phyloP scores from a whole-genome alignment of 1,284 basidiomycete species.

The Leccinum pallidistipes region DNA sequence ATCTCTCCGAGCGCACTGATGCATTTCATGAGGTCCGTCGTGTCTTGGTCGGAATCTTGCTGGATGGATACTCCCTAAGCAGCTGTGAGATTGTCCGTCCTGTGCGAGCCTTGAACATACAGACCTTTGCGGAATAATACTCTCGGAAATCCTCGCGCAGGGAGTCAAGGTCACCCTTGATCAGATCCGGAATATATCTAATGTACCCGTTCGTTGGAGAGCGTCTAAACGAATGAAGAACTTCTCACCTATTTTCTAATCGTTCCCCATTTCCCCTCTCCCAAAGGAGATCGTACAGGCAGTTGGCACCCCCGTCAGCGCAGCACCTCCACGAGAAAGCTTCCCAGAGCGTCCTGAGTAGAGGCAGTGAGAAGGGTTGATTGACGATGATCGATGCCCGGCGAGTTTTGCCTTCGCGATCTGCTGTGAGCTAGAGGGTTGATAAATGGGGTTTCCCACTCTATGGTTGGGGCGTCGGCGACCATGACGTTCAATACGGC shows the following conservation, averaged over 20 bases:
- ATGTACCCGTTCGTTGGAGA: conserved; percentile 8
- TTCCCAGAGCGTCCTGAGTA: conserved; percentile 72
- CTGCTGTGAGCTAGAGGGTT: conserved; percentile 19
- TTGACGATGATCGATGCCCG: conserved; percentile 85
- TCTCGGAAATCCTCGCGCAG: conserved; percentile 69
- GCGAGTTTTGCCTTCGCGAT: neutral
- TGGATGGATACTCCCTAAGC: conserved; percentile 66
- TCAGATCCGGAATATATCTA: conserved; percentile 79
- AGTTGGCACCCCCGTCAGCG: conserved; percentile 94
- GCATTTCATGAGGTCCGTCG: conserved; percentile 96
- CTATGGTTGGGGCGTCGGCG: conserved; percentile 1
- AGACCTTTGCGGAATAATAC: conserved; percentile 67
- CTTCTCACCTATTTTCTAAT: conserved; percentile 33
- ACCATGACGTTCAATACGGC: conserved; percentile 8
- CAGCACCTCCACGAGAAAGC: conserved; percentile 68
- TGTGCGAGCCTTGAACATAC: conserved; percentile 16
- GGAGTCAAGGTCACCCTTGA: conserved; percentile 95
- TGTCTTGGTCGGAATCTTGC: conserved; percentile 73
- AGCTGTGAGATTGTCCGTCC: conserved; percentile 6
- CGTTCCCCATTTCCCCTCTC: conserved; percentile 19
- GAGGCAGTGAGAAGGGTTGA: conserved; percentile 70
- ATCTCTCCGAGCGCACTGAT: conserved; percentile 61
- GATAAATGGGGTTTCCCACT: conserved; percentile 43
- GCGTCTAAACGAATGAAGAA: neutral
- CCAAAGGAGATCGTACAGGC: conserved; percentile 67